Percentiles rank a stretch among this genome's conserved stretches.
Conservation (phyloP, 2,329 filamentous ascomycete species). For the Emericellopsis cladophorae region DNA sequence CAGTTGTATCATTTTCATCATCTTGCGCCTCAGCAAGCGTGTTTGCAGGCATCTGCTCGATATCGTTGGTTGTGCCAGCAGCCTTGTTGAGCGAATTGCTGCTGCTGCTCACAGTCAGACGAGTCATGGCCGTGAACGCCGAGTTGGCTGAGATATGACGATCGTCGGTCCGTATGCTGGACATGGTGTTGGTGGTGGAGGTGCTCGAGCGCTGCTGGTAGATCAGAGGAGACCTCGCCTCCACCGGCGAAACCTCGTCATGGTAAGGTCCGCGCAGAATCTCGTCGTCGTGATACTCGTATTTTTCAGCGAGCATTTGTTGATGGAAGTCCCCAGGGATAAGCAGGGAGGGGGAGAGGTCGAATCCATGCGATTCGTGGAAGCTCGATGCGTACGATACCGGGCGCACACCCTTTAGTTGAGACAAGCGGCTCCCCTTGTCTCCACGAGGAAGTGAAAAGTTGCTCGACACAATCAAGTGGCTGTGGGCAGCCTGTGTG, state of each 20-base stretch:
- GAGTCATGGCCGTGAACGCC: constrained; percentile 38
- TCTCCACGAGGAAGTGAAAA: constrained; percentile 36
- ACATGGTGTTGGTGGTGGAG: constrained; percentile 38
- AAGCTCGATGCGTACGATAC: constrained; percentile 40
- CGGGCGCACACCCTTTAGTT: constrained; percentile 21
- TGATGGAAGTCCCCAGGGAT: constrained; percentile 47
- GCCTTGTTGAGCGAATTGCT: constrained; percentile 29
- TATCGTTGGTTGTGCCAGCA: constrained; percentile 15
- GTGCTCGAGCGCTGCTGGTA: constrained; percentile 37
- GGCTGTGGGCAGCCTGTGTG: constrained; percentile 5
- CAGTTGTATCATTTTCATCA: constrained; percentile 6
- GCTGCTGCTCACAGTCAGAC: constrained; percentile 40
- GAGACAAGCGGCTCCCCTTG: constrained; percentile 12
- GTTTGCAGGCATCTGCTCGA: constrained; percentile 15
- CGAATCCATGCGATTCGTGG: constrained; percentile 46
- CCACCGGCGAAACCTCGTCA: constrained; percentile 1
- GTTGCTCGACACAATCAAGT: constrained; percentile 28
- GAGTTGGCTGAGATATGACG: constrained; percentile 42
- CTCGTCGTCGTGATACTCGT: constrained; percentile 19
- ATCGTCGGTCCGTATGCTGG: constrained; percentile 32
- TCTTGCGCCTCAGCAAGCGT: constrained; percentile 9
- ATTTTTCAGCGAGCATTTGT: constrained; percentile 29
- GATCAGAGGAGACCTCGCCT: constrained; percentile 4
- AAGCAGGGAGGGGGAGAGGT: constrained; percentile 47
- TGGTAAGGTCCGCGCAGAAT: constrained; percentile 5